A percentile compares a stretch with the other conserved stretches of the same genome.
These are phyloP conservation scores for Selaginella moellendorffii DNA, from an alignment of 75 land plant species.

Conservation along the genomic window DNA sequence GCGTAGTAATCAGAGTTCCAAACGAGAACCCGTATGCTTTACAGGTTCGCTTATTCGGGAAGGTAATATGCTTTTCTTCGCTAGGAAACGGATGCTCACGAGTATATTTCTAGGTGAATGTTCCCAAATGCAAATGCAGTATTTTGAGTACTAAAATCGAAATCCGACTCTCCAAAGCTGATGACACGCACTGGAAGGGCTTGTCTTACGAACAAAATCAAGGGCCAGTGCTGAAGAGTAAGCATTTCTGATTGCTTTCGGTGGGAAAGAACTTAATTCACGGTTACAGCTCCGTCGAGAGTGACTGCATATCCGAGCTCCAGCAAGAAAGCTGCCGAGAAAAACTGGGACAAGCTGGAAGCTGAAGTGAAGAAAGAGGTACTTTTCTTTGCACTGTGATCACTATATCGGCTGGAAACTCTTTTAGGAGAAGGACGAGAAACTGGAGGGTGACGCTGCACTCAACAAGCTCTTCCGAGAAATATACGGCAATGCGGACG, in stretches of 20 bases:
- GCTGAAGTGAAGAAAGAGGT: constrained; percentile 93
- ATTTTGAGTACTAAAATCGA: constrained; percentile 73
- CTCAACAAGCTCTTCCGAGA: constrained; percentile 81
- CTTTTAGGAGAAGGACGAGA: constrained; percentile 77
- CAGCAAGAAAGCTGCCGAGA: constrained; percentile 27
- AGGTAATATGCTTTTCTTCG: constrained; percentile 31
- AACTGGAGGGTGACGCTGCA: constrained; percentile 97
- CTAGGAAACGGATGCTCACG: background rate
- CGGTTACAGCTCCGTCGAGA: background rate
- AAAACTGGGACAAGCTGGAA: constrained; percentile 91
- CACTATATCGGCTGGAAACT: too few relatives aligned
- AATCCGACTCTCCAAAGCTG: constrained; percentile 76
- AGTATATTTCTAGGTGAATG: constrained; percentile 35
- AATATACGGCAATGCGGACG: constrained; percentile 75
- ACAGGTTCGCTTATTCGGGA: constrained; percentile 66
- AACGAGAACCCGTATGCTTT: constrained; percentile 48
- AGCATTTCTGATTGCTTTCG: background rate
- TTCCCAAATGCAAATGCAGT: constrained; percentile 40
- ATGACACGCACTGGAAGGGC: constrained; percentile 48
- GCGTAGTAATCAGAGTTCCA: constrained; percentile 48
- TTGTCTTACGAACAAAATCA: constrained; percentile 41
- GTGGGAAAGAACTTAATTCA: too few relatives aligned
- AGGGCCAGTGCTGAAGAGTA: background rate
- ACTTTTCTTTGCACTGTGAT: background rate
- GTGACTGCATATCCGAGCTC: constrained; percentile 55